Percentiles rank a stretch among this genome's conserved stretches.
These are phyloP conservation scores for Fragosphaeria purpurea DNA, from an alignment of 2,329 filamentous ascomycete species.

Conservation along the genomic window DNA sequence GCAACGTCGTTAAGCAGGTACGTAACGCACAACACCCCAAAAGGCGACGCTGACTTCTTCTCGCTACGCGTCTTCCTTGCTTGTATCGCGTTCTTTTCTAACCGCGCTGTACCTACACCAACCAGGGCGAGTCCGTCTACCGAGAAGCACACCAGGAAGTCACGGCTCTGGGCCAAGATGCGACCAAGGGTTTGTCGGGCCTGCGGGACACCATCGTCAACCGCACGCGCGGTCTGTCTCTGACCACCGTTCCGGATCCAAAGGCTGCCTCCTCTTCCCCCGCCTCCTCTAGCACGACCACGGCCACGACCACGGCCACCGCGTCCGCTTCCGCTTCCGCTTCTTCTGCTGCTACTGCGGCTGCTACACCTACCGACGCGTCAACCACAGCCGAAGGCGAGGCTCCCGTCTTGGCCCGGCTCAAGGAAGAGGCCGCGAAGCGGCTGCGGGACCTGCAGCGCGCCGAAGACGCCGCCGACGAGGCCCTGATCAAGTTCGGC, in stretches of 20 bases:
- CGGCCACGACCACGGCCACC: conserved; percentile 33
- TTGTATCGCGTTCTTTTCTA: neutral
- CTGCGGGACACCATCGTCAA: conserved; percentile 58
- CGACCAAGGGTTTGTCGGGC: conserved; percentile 67
- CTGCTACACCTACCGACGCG: neutral
- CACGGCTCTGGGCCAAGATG: conserved; percentile 67
- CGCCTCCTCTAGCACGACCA: neutral
- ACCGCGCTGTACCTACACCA: conserved; percentile 7
- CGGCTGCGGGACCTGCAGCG: conserved; percentile 80
- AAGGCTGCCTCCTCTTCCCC: conserved; percentile 11
- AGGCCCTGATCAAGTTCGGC: conserved; percentile 85
- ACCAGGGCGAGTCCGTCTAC: conserved; percentile 68
- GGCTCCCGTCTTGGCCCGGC: conserved; percentile 58
- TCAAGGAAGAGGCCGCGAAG: conserved; percentile 69
- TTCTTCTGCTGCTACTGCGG: neutral
- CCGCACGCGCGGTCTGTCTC: conserved; percentile 63
- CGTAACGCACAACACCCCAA: neutral
- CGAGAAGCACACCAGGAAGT: conserved; percentile 82
- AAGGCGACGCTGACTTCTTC: neutral
- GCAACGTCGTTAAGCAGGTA: conserved; percentile 87
- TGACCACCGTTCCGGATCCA: conserved; percentile 32
- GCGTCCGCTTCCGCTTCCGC: conserved; percentile 22
- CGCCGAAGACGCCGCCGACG: conserved; percentile 92
- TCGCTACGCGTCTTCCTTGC: too few species aligned
- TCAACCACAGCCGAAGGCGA: conserved; percentile 23